phyloP scores from a whole-genome alignment of 2,329 filamentous ascomycete species.

The Cercospora beticola region DNA sequence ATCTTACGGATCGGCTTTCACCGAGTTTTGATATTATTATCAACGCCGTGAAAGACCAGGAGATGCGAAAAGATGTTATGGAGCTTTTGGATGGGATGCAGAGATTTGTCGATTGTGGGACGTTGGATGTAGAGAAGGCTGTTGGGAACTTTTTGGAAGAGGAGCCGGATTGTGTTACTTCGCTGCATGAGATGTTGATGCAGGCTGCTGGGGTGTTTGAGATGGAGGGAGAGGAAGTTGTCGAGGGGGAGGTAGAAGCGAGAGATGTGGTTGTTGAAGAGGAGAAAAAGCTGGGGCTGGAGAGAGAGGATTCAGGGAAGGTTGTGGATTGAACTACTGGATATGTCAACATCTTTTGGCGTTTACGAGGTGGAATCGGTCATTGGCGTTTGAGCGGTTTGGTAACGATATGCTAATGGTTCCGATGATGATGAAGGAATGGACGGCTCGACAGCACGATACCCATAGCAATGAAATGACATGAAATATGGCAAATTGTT shows the following conservation, averaged over 20 bases:
- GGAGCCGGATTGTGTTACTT: slow-evolving; percentile 17
- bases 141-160: slow-evolving; percentile 7
- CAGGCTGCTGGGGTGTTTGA: slow-evolving; percentile 14
- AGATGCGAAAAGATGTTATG: slow-evolving; percentile 8
- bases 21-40: slow-evolving; percentile 18
- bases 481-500: too few relatives aligned
- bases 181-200: slow-evolving; percentile 15
- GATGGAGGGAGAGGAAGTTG: not conserved
- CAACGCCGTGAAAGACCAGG: not conserved
- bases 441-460: not conserved
- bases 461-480: not conserved
- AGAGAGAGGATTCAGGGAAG: slow-evolving; percentile 2
- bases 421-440: not conserved
- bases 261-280: not conserved
- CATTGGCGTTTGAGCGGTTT: not conserved
- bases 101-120: slow-evolving; percentile 5
- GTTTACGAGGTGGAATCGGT: not conserved
- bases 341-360: not conserved
- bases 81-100: slow-evolving; percentile 9
- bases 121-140: slow-evolving; percentile 14
- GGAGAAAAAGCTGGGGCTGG: not conserved
- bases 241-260: not conserved
- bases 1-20: not conserved
- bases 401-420: not conserved
- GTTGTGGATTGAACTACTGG: not conserved